Percentiles rank a stretch among this genome's conserved stretches.
These are phyloP conservation scores for Beauveria caledonica DNA, from an alignment of 2,329 filamentous ascomycete species.

Conservation along the genomic window DNA sequence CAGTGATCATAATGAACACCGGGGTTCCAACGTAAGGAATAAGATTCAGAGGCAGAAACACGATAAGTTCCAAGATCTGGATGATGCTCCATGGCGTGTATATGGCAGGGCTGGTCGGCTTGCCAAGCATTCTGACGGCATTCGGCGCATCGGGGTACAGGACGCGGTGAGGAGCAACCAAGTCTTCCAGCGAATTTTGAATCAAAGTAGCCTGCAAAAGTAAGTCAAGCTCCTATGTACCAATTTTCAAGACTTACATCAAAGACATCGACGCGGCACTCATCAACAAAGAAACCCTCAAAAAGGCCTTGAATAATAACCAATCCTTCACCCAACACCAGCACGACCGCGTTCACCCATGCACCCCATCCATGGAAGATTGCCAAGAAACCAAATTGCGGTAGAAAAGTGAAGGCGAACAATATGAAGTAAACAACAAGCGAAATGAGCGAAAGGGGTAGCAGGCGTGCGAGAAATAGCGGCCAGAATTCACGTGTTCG, in stretches of 20 bases:
- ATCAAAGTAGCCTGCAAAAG: slow-evolving; percentile 58
- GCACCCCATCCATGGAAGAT: slow-evolving; percentile 83
- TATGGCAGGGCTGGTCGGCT: slow-evolving; percentile 65
- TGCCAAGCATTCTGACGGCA: slow-evolving; percentile 72
- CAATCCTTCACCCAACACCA: slow-evolving; percentile 76
- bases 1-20: slow-evolving; percentile 80
- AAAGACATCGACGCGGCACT: slow-evolving; percentile 72
- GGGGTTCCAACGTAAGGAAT: slow-evolving; percentile 76
- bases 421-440: slow-evolving; percentile 75
- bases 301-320: slow-evolving; percentile 64
- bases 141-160: slow-evolving; percentile 60
- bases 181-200: slow-evolving; percentile 59
- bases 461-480: slow-evolving; percentile 65
- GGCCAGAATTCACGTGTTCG: slow-evolving; percentile 74
- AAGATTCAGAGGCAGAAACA: slow-evolving; percentile 76
- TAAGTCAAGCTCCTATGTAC: background rate
- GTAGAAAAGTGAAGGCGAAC: slow-evolving; percentile 81
- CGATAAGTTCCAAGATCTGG: slow-evolving; percentile 80
- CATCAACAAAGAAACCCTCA: slow-evolving; percentile 75
- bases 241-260: slow-evolving; percentile 50
- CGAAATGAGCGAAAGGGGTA: slow-evolving; percentile 77
- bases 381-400: slow-evolving; percentile 79
- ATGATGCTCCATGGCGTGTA: slow-evolving; percentile 85
- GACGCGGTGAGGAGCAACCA: slow-evolving; percentile 59
- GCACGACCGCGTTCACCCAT: slow-evolving; percentile 81